Evolutionary conservation across 108 stramenopile species (phyloP), one percentile per base, ranked within the genome.

Genomic region (Fistulifera pelliculosa): DNA sequence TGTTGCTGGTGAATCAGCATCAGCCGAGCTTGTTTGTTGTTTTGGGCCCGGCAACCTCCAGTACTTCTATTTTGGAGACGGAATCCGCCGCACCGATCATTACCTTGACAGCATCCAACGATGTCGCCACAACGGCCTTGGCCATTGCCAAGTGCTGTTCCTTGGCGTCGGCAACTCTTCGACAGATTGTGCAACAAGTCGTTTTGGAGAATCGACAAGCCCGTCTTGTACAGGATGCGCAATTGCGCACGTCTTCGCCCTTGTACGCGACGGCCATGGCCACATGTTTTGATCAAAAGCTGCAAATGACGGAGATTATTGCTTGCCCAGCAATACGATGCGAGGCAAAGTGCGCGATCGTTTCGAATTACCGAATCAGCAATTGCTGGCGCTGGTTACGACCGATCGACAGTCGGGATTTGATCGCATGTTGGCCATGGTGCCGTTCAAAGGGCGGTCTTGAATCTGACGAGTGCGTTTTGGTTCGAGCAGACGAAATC

Each of bases 401-500:
- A 98, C 96, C 31, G 98, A 98, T 75, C 83, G 98, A 35, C 96
- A 97, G 61, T 94, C 92, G 18, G 98, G 96, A 23, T 99, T 99
- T 69, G 98, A 99, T 75, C 91, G 98, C 13, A 68, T 76, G 56
- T 79, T 99, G 42, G 94, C 96, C 15, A 49, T 60, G 21, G 94
- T 99, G 8, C 98, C 98, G 2, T 98, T 76, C 87, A 99, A 99
- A 54, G 98, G 98, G 80, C 81, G 19, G 98, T 99, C 11, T 71
- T 99, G 47, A 99, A 98, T 61, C 62, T 89, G 53, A 87, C 87
- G 0, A 84, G 87, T 44, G 83, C 85, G 2, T 98, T 87, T 67
- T 99, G 98, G 98, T 99, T 99, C 60, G 80, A 88, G 41, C 27
- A 80, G 57, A 98, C 91, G 13, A 67, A 64, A 41, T 66, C 86